These are phyloP conservation scores for Candida neerlandica DNA, from an alignment of 1,139 yeast genomes.

Conservation along the genomic window DNA sequence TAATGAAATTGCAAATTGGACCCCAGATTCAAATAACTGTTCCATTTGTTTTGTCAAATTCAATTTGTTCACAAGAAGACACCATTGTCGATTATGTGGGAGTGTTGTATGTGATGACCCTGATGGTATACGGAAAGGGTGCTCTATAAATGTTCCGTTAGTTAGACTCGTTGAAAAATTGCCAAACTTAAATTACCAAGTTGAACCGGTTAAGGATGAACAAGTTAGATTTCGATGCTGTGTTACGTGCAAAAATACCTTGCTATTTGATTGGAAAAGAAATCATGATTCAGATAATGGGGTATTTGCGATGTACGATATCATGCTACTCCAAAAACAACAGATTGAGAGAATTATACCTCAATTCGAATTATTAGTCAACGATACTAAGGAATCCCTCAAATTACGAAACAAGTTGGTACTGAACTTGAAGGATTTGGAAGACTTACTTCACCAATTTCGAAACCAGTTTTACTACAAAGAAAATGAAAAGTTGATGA, in stretches of 20 bases:
- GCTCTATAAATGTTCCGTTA: conserved; percentile 76
- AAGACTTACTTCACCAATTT: conserved; percentile 28
- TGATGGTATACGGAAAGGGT: conserved; percentile 36
- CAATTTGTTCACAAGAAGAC: conserved; percentile 66
- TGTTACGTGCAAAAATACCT: conserved; percentile 61
- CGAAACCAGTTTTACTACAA: conserved; percentile 25
- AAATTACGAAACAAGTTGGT: conserved; percentile 32
- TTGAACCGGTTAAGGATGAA: conserved; percentile 20
- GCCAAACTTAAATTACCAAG: conserved; percentile 39
- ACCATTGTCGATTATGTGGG: conserved; percentile 90
- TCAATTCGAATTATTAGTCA: conserved; percentile 26
- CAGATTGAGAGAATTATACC: conserved; percentile 37
- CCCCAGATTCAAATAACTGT: conserved; percentile 60
- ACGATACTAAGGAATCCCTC: conserved; percentile 10
- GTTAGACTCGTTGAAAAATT: conserved; percentile 46
- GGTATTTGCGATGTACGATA: conserved; percentile 34
- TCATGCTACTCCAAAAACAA: conserved; percentile 34
- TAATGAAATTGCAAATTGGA: conserved; percentile 54
- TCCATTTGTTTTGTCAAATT: conserved; percentile 64
- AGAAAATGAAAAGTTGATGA: conserved; percentile 19
- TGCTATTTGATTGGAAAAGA: conserved; percentile 58
- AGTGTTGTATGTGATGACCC: conserved; percentile 74
- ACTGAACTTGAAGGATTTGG: conserved; percentile 38
- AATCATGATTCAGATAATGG: conserved; percentile 26
- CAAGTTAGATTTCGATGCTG: conserved; percentile 54